A percentile compares a stretch with the other conserved stretches of the same genome.
These are phyloP conservation scores for Calonectria leucothoes DNA, from an alignment of 2,329 filamentous ascomycete species.

Conservation along the genomic window DNA sequence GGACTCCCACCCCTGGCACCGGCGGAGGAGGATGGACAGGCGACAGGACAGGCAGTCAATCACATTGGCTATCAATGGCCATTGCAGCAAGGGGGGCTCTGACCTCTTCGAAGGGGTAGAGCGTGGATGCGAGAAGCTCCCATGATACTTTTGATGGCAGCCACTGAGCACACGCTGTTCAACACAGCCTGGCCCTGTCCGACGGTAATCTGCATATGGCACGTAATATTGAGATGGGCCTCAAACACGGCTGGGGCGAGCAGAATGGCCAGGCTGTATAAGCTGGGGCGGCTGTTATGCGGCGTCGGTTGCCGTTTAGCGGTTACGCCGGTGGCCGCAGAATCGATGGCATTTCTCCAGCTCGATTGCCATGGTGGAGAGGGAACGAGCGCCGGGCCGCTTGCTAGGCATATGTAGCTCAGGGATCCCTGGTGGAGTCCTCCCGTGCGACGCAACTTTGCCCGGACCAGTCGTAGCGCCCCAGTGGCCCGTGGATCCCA, in stretches of 20 bases:
- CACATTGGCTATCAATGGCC: slow-evolving; percentile 3
- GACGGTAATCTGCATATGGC: slow-evolving; percentile 2
- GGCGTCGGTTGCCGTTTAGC: slow-evolving; percentile 9
- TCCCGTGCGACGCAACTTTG: slow-evolving; percentile 24
- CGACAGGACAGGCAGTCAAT: slow-evolving; percentile 25
- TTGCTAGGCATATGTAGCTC: slow-evolving; percentile 26
- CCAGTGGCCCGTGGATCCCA: slow-evolving; percentile 2
- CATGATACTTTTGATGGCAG: not conserved
- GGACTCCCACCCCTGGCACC: slow-evolving; percentile 13
- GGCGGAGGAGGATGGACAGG: slow-evolving; percentile 10
- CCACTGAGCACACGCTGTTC: not conserved
- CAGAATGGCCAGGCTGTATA: not conserved
- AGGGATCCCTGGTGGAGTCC: slow-evolving; percentile 27
- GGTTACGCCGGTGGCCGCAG: slow-evolving; percentile 14
- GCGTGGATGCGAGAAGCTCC: not conserved
- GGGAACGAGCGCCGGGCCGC: slow-evolving; percentile 25
- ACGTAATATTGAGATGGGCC: not conserved
- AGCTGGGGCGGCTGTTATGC: slow-evolving; percentile 4
- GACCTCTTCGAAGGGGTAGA: slow-evolving; percentile 11
- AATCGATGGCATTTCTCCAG: slow-evolving; percentile 12
- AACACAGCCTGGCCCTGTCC: not conserved
- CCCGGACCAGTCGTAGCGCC: slow-evolving; percentile 12
- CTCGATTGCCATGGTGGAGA: slow-evolving; percentile 20
- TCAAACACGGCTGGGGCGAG: not conserved
- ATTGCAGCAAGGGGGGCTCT: slow-evolving; percentile 13